Conservation (phyloP, 257 asterid species). For the Ophiorrhiza pumila region DNA sequence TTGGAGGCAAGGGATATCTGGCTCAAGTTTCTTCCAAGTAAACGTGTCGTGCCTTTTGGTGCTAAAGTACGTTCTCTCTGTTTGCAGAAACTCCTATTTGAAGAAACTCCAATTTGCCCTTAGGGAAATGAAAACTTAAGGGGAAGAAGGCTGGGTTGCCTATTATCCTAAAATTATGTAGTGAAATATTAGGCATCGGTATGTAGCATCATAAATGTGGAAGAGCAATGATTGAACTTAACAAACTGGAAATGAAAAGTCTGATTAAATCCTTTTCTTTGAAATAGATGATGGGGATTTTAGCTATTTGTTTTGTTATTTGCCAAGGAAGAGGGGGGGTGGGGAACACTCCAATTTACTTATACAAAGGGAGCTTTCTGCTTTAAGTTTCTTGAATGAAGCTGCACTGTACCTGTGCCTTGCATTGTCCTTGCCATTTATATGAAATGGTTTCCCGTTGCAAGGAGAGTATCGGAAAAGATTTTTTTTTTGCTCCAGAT, state of each 20-base stretch:
- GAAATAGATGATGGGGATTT: not conserved
- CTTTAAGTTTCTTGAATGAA: not conserved
- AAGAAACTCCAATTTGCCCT: not conserved
- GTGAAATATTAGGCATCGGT: not conserved
- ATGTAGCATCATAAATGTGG: not conserved
- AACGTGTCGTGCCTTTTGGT: constrained; percentile 86
- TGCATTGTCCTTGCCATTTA: not conserved
- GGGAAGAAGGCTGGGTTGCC: not conserved
- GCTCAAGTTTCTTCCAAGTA: constrained; percentile 76
- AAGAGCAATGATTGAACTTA: not conserved
- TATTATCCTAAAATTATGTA: not conserved
- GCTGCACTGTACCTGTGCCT: not conserved
- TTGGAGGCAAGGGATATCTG: constrained; percentile 76
- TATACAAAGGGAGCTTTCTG: not conserved
- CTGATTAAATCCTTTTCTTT: not conserved
- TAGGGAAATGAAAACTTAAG: not conserved
- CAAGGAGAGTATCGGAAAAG: not conserved
- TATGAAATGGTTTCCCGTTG: not conserved
- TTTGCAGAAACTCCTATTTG: not conserved
- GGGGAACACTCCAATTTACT: not conserved
- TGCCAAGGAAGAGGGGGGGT: not conserved
- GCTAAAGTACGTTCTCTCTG: constrained; percentile 55
- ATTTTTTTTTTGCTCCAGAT: not conserved
- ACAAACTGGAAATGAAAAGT: not conserved
- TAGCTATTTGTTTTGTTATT: not conserved